phyloP scores from a whole-genome alignment of 2,329 filamentous ascomycete genomes.

The Myriosclerotinia duriaeana region DNA sequence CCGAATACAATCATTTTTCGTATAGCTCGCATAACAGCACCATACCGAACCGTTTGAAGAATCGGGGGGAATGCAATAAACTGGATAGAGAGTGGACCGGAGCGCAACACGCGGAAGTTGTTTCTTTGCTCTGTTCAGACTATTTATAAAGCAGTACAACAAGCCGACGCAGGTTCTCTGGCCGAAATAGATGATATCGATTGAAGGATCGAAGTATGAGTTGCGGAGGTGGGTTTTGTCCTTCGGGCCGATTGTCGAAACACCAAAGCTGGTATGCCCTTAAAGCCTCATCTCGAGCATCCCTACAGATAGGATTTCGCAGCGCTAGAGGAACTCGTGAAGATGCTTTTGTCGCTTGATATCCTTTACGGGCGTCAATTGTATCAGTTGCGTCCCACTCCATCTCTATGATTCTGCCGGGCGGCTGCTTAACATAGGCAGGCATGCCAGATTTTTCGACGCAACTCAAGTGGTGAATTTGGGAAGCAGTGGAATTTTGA shows the following conservation, averaged over 20 bases:
- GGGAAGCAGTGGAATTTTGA: not conserved
- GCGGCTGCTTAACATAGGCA: not conserved
- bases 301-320: not conserved
- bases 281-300: not conserved
- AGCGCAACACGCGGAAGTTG: not conserved
- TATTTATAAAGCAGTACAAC: not conserved
- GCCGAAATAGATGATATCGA: not conserved
- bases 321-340: not conserved
- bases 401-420: not conserved
- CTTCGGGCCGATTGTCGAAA: slow-evolving; percentile 5
- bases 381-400: not conserved
- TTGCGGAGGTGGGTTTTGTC: not conserved
- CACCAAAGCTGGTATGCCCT: not conserved
- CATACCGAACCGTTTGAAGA: too few species aligned
- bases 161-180: not conserved
- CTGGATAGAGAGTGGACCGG: too few species aligned
- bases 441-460: not conserved
- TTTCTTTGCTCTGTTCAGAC: not conserved
- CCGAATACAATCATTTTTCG: too few species aligned
- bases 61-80: too few species aligned
- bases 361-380: not conserved
- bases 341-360: not conserved
- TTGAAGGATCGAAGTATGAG: not conserved
- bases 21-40: too few species aligned
- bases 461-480: not conserved